A percentile compares a stretch with the other conserved stretches of the same genome.
Conservation (phyloP, 441 rosid species). For the Corymbia citriodora region DNA sequence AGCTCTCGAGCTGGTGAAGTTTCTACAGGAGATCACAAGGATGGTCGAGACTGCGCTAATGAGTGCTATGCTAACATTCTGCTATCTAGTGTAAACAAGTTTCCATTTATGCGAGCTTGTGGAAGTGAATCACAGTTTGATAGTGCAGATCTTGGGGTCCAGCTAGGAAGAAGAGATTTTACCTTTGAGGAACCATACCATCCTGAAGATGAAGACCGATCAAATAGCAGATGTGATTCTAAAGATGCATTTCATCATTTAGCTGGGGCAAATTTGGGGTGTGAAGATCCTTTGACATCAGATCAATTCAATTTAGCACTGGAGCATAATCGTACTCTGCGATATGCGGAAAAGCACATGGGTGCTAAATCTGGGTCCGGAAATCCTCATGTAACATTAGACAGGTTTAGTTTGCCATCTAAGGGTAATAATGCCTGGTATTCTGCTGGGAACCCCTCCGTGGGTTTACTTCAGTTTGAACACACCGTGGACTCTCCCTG, state of each 20-base stretch:
- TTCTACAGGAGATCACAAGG: neutral
- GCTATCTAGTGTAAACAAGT: constrained; percentile 9
- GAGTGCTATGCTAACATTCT: neutral
- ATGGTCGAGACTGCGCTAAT: neutral
- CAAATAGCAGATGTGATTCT: constrained; percentile 16
- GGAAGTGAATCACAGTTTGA: constrained; percentile 28
- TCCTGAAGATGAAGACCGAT: constrained; percentile 19
- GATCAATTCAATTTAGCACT: neutral
- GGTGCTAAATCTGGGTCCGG: constrained; percentile 10
- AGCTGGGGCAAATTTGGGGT: constrained; percentile 13
- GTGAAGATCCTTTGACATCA: constrained; percentile 12
- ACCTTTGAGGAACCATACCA: constrained; percentile 10
- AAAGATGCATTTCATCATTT: constrained; percentile 20
- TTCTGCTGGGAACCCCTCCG: constrained; percentile 29
- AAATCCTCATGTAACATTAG: constrained; percentile 25
- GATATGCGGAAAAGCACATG: neutral
- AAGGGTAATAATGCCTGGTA: constrained; percentile 24
- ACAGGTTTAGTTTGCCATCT: constrained; percentile 21
- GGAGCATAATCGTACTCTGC: neutral
- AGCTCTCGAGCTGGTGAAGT: neutral
- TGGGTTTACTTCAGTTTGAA: constrained; percentile 31
- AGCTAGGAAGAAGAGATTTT: constrained; percentile 17
- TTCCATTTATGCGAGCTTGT: constrained; percentile 17
- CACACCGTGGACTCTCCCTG: constrained; percentile 51
- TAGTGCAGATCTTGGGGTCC: constrained; percentile 26